These are phyloP conservation scores for Lachancea meyersii DNA, from an alignment of 805 yeast species.

Conservation along the genomic window DNA sequence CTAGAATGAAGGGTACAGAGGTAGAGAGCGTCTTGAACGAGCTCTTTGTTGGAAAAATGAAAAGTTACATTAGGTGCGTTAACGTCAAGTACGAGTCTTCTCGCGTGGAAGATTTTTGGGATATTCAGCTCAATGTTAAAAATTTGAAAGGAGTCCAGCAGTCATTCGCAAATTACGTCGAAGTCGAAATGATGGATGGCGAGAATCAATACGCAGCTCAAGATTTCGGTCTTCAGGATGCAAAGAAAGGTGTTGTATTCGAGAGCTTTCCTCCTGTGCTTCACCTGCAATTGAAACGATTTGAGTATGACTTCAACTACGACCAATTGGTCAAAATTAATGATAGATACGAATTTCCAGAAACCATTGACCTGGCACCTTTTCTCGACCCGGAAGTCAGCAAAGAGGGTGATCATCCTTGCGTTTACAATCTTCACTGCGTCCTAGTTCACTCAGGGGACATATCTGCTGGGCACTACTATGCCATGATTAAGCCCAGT, in stretches of 20 bases:
- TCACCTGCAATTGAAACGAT: conserved; percentile 88
- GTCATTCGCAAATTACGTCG: conserved; percentile 81
- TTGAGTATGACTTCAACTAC: conserved; percentile 86
- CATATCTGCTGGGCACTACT: conserved; percentile 92
- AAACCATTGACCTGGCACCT: conserved; percentile 70
- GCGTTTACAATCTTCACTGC: conserved; percentile 76
- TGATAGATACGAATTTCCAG: conserved; percentile 86
- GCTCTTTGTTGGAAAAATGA: conserved; percentile 95
- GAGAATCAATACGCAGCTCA: conserved; percentile 95
- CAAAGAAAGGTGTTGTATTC: conserved; percentile 92
- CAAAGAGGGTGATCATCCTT: conserved; percentile 18
- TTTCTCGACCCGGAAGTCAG: conserved; percentile 55
- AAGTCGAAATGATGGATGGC: conserved; percentile 83
- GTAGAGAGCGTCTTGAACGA: conserved; percentile 72
- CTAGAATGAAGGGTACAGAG: conserved; percentile 81
- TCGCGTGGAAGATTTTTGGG: conserved; percentile 95
- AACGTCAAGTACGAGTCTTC: conserved; percentile 91
- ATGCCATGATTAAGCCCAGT: conserved; percentile 84
- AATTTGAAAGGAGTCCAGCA: conserved; percentile 64
- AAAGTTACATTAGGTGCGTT: conserved; percentile 85
- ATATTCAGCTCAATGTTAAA: conserved; percentile 90
- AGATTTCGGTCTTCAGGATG: conserved; percentile 86
- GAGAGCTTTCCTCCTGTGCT: conserved; percentile 86
- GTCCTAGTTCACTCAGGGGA: conserved; percentile 96
- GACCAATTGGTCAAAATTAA: conserved; percentile 87